Evolutionary conservation across 1,139 yeast genomes (phyloP).

Genomic region (Yarrowia galli): DNA sequence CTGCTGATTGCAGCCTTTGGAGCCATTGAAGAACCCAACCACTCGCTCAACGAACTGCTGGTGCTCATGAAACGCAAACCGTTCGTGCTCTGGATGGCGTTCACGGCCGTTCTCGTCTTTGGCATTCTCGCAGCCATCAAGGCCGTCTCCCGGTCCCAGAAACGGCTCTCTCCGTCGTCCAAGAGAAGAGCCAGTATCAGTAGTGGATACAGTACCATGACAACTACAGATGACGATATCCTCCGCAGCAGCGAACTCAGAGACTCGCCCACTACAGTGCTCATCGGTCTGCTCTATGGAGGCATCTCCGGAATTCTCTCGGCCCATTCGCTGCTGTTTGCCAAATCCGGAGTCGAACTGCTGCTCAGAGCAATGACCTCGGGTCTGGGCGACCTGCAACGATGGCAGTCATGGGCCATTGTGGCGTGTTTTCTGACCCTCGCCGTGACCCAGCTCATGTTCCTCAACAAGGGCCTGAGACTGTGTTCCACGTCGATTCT

Average conservation of each 20-base stretch:
- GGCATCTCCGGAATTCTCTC: slow-evolving; percentile 78
- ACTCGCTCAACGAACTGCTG: slow-evolving; percentile 57
- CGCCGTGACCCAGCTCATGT: slow-evolving; percentile 76
- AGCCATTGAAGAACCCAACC: slow-evolving; percentile 60
- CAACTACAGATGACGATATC: neutral
- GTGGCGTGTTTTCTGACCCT: slow-evolving; percentile 66
- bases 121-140: slow-evolving; percentile 21
- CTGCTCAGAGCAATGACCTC: slow-evolving; percentile 52
- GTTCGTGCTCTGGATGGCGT: slow-evolving; percentile 59
- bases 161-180: neutral
- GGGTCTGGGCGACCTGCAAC: slow-evolving; percentile 49
- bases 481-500: slow-evolving; percentile 77
- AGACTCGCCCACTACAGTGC: neutral
- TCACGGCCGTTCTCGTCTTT: slow-evolving; percentile 47
- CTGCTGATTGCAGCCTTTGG: slow-evolving; percentile 82
- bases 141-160: neutral
- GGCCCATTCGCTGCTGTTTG: slow-evolving; percentile 84
- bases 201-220: neutral
- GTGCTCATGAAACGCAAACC: slow-evolving; percentile 52
- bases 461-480: slow-evolving; percentile 76
- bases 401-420: slow-evolving; percentile 57
- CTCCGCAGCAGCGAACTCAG: neutral
- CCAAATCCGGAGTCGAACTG: slow-evolving; percentile 82
- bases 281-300: slow-evolving; percentile 68
- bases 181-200: neutral